A percentile compares a stretch with the other conserved stretches of the same genome.
Evolutionary conservation across 257 asterid species (phyloP).

Genomic region (Solanum pennellii): DNA sequence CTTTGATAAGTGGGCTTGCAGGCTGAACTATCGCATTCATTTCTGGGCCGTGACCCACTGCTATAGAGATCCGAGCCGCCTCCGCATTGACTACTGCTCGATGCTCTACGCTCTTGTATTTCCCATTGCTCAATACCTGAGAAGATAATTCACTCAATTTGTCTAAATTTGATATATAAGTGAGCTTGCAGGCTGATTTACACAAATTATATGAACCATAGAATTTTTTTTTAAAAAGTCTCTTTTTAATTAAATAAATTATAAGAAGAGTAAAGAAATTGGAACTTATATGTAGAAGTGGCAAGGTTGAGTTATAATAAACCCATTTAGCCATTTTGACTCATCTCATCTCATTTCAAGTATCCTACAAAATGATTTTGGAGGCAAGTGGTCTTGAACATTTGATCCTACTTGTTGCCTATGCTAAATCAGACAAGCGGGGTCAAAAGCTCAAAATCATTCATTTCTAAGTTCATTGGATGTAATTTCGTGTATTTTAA

Average conservation of each 20-base stretch:
- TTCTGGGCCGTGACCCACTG: conserved; percentile 17
- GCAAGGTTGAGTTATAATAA: background rate
- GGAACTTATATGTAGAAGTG: background rate
- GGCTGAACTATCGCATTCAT: background rate
- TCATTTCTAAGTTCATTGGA: too few species aligned
- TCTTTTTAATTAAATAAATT: background rate
- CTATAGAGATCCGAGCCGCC: conserved; percentile 36
- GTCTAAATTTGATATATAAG: background rate
- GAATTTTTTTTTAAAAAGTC: too few species aligned
- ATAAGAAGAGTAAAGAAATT: background rate
- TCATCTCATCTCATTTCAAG: background rate
- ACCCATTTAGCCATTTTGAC: background rate
- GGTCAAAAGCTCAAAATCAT: too few species aligned
- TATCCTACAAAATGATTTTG: too few species aligned
- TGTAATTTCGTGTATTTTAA: too few species aligned
- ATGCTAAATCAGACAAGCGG: too few species aligned
- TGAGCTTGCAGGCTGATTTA: too few species aligned
- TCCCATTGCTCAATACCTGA: conserved; percentile 49
- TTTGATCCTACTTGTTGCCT: background rate
- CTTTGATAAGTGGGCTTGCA: background rate
- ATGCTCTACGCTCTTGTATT: conserved; percentile 55
- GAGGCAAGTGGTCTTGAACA: background rate
- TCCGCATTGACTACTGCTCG: conserved; percentile 27
- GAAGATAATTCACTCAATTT: background rate
- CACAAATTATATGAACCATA: background rate